Evolutionary conservation across 2,329 filamentous ascomycete species (phyloP).

Genomic region (Calycina herbarum): DNA sequence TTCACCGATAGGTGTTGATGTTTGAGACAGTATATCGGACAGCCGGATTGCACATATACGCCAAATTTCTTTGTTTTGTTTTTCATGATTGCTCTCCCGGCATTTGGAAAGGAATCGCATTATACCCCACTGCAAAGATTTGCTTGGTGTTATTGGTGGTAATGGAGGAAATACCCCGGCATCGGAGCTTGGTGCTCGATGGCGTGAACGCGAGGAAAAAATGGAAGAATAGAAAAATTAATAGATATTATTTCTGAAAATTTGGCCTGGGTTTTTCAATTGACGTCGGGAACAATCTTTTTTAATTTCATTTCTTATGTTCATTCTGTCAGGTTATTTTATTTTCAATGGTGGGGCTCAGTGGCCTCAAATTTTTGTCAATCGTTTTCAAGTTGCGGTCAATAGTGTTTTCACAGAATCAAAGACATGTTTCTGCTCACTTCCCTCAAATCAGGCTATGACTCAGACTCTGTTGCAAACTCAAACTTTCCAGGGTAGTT

Average conservation of each 20-base stretch:
- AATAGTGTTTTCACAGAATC: not conserved
- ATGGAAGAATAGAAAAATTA: conserved; percentile 11
- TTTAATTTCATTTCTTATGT: not conserved
- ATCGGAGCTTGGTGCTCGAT: conserved; percentile 2
- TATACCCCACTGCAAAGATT: conserved; percentile 10
- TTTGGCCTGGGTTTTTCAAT: not conserved
- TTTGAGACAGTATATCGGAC: not conserved
- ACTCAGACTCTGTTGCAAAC: not conserved
- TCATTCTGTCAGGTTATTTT: not conserved
- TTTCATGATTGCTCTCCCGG: conserved; percentile 8
- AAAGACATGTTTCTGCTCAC: too few relatives aligned
- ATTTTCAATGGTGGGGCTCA: not conserved
- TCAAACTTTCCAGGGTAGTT: not conserved
- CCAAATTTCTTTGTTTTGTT: conserved; percentile 9
- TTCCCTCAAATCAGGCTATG: not conserved
- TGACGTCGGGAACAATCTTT: not conserved
- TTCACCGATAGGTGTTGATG: conserved; percentile 10
- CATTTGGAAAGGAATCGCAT: conserved; percentile 1
- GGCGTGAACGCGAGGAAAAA: not conserved
- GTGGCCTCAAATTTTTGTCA: not conserved
- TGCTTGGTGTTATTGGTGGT: conserved; percentile 15
- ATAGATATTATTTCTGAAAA: conserved; percentile 11
- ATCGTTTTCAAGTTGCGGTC: not conserved
- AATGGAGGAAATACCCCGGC: conserved; percentile 23
- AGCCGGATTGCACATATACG: not conserved